phyloP scores from a whole-genome alignment of 306 rosid species.

The Parietaria judaica region DNA sequence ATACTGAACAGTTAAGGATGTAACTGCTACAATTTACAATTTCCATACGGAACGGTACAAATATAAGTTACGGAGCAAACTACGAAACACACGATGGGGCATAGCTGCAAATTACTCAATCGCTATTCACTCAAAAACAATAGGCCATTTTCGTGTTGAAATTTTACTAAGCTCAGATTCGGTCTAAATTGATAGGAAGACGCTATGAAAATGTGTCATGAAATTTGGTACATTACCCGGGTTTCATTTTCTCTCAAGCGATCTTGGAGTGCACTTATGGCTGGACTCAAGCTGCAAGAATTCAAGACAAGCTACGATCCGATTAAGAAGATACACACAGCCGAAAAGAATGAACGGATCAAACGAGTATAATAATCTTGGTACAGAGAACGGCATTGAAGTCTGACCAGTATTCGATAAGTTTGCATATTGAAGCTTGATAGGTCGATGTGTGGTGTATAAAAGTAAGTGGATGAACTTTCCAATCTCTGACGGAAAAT shows the following conservation, averaged over 20 bases:
- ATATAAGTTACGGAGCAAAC: too few species aligned
- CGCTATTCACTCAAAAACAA: too few species aligned
- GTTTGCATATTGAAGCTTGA: conserved; percentile 97
- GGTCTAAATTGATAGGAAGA: too few species aligned
- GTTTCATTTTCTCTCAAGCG: conserved; percentile 77
- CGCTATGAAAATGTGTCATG: too few species aligned
- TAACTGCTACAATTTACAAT: too few species aligned
- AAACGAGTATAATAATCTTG: conserved; percentile 4
- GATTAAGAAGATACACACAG: neutral
- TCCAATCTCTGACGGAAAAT: conserved; percentile 55
- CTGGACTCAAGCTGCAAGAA: conserved; percentile 86
- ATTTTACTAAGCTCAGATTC: too few species aligned
- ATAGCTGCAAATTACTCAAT: too few species aligned
- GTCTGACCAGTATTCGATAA: conserved; percentile 90
- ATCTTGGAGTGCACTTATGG: conserved; percentile 78
- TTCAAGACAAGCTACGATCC: conserved; percentile 17
- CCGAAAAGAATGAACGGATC: neutral
- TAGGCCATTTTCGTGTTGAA: too few species aligned
- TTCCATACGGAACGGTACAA: too few species aligned
- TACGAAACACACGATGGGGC: too few species aligned
- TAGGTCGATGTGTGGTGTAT: conserved; percentile 93
- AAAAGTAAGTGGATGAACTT: conserved; percentile 84
- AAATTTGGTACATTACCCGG: conserved; percentile 54
- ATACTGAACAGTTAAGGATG: too few species aligned
- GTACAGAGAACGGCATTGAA: conserved; percentile 15